Evolutionary conservation across 2,329 filamentous ascomycete species (phyloP).

Genomic region (Aspergillus sp.): DNA sequence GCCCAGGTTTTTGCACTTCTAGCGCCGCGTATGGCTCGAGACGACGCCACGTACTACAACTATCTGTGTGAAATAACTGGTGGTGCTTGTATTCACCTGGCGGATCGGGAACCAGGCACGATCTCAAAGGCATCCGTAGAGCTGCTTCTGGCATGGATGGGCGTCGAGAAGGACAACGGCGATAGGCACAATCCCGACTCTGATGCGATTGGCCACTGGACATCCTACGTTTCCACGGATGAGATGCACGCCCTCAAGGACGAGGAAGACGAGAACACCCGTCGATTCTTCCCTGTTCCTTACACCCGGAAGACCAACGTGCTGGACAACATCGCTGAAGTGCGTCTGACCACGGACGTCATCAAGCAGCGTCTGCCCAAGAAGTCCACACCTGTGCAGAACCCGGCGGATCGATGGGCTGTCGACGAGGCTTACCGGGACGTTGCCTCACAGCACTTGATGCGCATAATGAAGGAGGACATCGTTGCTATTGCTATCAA

Average conservation of each 20-base stretch:
- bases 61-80: constrained; percentile 46
- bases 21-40: constrained; percentile 12
- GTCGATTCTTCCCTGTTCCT: neutral
- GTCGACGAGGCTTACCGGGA: constrained; percentile 39
- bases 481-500: constrained; percentile 49
- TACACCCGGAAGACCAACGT: neutral
- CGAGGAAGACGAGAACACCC: neutral
- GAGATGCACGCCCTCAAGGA: neutral
- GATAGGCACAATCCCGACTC: neutral
- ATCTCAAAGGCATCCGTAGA: constrained; percentile 46
- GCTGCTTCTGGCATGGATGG: constrained; percentile 49
- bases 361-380: constrained; percentile 37
- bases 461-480: constrained; percentile 46
- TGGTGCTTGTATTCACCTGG: constrained; percentile 42
- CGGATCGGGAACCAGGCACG: constrained; percentile 16
- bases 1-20: constrained; percentile 48
- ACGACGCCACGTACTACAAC: constrained; percentile 35
- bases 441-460: constrained; percentile 42
- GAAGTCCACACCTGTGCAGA: constrained; percentile 26
- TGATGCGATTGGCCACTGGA: neutral
- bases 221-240: neutral
- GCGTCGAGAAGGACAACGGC: constrained; percentile 18
- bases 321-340: constrained; percentile 14
- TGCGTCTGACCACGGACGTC: constrained; percentile 15
- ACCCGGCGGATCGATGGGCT: constrained; percentile 37